phyloP scores from a whole-genome alignment of 108 stramenopile genomes.

The Stephanodiscus minutulus region DNA sequence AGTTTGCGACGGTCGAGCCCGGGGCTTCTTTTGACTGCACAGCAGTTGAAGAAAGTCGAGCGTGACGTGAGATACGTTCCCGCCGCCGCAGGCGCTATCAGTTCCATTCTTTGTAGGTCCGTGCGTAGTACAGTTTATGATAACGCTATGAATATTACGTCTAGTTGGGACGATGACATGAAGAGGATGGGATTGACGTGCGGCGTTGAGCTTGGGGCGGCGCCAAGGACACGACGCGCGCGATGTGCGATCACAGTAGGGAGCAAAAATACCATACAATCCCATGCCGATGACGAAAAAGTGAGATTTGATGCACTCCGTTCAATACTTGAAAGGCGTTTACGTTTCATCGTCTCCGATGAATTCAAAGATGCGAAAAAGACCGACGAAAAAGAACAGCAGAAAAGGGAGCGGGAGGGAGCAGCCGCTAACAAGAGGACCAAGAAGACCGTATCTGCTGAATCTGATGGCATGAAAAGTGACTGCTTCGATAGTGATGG shows the following conservation, averaged over 20 bases:
- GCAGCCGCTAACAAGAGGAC: slow-evolving; percentile 21
- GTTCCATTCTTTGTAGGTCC: slow-evolving; percentile 60
- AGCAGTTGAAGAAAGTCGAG: slow-evolving; percentile 63
- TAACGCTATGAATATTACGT: slow-evolving; percentile 9
- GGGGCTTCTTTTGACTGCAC: slow-evolving; percentile 64
- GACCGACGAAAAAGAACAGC: slow-evolving; percentile 16
- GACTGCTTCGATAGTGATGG: slow-evolving; percentile 36
- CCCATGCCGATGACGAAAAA: slow-evolving; percentile 5
- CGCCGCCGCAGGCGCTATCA: slow-evolving; percentile 56
- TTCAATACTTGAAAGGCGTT: slow-evolving; percentile 23
- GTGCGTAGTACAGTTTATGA: slow-evolving; percentile 20
- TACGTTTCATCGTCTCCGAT: slow-evolving; percentile 30
- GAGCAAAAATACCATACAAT: not conserved
- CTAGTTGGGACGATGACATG: slow-evolving; percentile 38
- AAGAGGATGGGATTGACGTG: slow-evolving; percentile 12
- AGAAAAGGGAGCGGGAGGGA: slow-evolving; percentile 13
- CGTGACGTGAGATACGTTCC: slow-evolving; percentile 79
- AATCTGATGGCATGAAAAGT: slow-evolving; percentile 11
- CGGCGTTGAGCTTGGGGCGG: not conserved
- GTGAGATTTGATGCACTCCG: slow-evolving; percentile 19
- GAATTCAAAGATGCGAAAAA: slow-evolving; percentile 31
- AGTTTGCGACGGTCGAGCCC: slow-evolving; percentile 75
- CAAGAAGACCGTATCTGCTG: slow-evolving; percentile 2
- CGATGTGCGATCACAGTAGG: not conserved
- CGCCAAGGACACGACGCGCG: not conserved